A percentile compares a stretch with the other conserved stretches of the same genome.
These are phyloP conservation scores for Tardiomyces digboiensis DNA, from an alignment of 1,139 yeast genomes.

Conservation along the genomic window DNA sequence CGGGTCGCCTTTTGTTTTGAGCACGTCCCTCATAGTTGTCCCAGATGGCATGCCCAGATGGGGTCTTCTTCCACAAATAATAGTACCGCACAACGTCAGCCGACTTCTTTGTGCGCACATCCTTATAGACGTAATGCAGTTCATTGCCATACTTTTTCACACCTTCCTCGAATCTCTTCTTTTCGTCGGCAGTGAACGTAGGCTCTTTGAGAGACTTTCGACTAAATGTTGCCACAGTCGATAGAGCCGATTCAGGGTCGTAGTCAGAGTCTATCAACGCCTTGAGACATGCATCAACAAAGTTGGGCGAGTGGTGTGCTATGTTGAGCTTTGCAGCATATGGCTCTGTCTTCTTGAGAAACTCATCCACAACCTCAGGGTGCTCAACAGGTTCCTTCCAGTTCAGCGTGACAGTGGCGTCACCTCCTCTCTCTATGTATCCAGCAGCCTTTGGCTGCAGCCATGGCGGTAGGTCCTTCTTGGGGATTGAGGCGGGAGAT, in stretches of 20 bases:
- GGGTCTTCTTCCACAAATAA: conserved; percentile 86
- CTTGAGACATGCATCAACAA: conserved; percentile 60
- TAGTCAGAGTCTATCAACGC: conserved; percentile 45
- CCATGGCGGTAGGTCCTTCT: conserved; percentile 43
- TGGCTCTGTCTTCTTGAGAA: conserved; percentile 44
- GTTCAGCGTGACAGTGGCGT: conserved; percentile 48
- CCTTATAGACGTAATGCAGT: conserved; percentile 58
- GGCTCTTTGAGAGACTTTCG: conserved; percentile 65
- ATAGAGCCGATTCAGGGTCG: conserved; percentile 38
- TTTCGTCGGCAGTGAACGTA: conserved; percentile 53
- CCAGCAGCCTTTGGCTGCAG: conserved; percentile 72
- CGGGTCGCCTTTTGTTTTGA: conserved; percentile 30
- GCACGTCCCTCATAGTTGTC: conserved; percentile 68
- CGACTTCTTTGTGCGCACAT: conserved; percentile 59
- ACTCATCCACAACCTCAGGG: conserved; percentile 37
- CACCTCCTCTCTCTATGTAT: conserved; percentile 77
- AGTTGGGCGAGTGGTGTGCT: conserved; percentile 55
- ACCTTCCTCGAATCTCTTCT: conserved; percentile 63
- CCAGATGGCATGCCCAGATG: conserved; percentile 69
- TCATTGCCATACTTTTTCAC: conserved; percentile 73
- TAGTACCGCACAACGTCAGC: conserved; percentile 79
- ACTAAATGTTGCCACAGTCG: conserved; percentile 35
- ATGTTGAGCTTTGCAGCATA: conserved; percentile 46
- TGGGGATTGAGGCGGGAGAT: conserved; percentile 11
- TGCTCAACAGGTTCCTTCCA: conserved; percentile 44